phyloP scores from a whole-genome alignment of 1,284 basidiomycete species.

The Uromyces viciae-fabae region DNA sequence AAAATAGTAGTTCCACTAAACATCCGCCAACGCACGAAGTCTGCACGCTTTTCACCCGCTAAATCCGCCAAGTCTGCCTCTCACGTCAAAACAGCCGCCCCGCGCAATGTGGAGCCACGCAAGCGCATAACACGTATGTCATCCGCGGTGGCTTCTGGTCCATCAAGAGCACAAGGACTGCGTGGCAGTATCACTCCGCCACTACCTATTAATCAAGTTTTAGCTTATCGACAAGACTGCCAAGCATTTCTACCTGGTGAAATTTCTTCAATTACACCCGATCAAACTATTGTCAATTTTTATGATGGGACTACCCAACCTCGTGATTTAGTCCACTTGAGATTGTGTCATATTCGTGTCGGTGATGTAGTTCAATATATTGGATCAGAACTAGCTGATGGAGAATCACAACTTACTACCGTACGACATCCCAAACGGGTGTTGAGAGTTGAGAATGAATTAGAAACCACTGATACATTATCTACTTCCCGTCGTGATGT shows the following conservation, averaged over 20 bases:
- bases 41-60: background rate
- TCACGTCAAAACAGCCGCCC: too few relatives aligned
- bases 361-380: slow-evolving; percentile 39
- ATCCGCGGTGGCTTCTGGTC: too few relatives aligned
- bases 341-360: slow-evolving; percentile 12
- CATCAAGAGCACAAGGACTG: background rate
- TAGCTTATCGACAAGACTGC: slow-evolving; percentile 13
- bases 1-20: background rate
- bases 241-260: slow-evolving; percentile 8
- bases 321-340: background rate
- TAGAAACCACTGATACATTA: background rate
- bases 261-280: background rate
- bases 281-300: slow-evolving; percentile 11
- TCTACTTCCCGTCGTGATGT: background rate
- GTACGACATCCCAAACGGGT: slow-evolving; percentile 4
- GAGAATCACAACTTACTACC: slow-evolving; percentile 16
- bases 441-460: background rate
- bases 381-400: slow-evolving; percentile 9
- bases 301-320: background rate
- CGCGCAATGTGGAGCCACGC: too few relatives aligned
- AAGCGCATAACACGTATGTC: too few relatives aligned
- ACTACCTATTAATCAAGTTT: background rate
- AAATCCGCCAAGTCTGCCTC: background rate
- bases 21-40: background rate
- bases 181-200: background rate